Evolutionary conservation across 2,329 filamentous ascomycete species (phyloP).

Genomic region (Penicillium sp.): DNA sequence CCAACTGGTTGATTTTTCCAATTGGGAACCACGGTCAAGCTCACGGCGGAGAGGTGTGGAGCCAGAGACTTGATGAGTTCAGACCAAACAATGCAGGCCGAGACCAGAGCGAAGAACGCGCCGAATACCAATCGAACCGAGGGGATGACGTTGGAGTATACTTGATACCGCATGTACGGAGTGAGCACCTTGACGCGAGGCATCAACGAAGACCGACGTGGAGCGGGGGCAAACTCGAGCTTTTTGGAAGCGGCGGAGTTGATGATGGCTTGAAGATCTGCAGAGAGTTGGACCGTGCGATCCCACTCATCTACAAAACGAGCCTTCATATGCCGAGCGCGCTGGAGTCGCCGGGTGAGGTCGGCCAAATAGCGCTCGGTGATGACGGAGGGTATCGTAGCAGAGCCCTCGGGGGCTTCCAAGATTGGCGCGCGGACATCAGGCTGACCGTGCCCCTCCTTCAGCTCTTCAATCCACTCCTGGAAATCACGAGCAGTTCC

Average conservation of each 20-base stretch:
- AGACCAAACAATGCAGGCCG: constrained; percentile 85
- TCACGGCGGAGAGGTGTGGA: constrained; percentile 72
- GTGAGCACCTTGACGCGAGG: constrained; percentile 66
- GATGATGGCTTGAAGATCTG: constrained; percentile 76
- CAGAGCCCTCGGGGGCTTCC: constrained; percentile 33
- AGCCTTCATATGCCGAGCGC: constrained; percentile 79
- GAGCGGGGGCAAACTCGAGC: constrained; percentile 70
- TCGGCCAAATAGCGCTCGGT: constrained; percentile 93
- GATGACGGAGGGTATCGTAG: constrained; percentile 72
- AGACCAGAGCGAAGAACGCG: constrained; percentile 71
- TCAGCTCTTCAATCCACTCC: constrained; percentile 95
- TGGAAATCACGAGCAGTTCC: constrained; percentile 74
- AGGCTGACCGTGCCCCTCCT: constrained; percentile 71
- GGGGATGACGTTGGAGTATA: constrained; percentile 75
- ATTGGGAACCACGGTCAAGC: constrained; percentile 65
- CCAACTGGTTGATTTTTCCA: constrained; percentile 74
- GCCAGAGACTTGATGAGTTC: constrained; percentile 85
- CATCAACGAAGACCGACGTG: constrained; percentile 58
- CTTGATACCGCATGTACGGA: constrained; percentile 77
- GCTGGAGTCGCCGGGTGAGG: constrained; percentile 76
- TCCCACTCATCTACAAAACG: constrained; percentile 88
- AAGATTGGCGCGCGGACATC: constrained; percentile 55
- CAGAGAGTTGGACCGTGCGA: constrained; percentile 71
- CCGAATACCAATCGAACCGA: constrained; percentile 66
- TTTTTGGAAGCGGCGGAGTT: constrained; percentile 80